These are phyloP conservation scores for Lodderomyces margitis DNA, from an alignment of 1,139 yeast genomes.

Conservation along the genomic window DNA sequence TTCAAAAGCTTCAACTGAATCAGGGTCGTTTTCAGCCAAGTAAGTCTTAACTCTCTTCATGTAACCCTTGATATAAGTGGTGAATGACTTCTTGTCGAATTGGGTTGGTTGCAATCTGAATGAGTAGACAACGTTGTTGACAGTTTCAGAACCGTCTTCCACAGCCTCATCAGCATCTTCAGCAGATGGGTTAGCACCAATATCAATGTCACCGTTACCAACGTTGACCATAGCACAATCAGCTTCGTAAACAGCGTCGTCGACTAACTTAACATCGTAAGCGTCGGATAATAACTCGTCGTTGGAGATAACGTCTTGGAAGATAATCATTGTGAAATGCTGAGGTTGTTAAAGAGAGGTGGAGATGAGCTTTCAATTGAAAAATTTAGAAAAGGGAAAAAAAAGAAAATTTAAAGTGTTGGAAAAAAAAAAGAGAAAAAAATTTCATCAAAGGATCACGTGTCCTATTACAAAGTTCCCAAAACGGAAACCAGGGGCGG, in stretches of 20 bases:
- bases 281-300: slow-evolving; percentile 98
- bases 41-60: slow-evolving; percentile 92
- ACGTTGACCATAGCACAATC: slow-evolving; percentile 91
- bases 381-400: not conserved
- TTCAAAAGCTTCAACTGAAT: slow-evolving; percentile 80
- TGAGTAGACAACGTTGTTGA: slow-evolving; percentile 97
- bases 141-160: slow-evolving; percentile 84
- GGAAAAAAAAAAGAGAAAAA: not conserved
- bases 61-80: slow-evolving; percentile 96
- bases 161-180: slow-evolving; percentile 82
- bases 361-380: not conserved
- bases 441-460: not conserved
- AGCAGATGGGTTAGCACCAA: slow-evolving; percentile 99
- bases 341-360: not conserved
- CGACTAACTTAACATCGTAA: slow-evolving; percentile 83
- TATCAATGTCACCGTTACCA: slow-evolving; percentile 83
- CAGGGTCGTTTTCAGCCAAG: slow-evolving; percentile 88
- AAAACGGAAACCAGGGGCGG: not conserved
- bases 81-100: slow-evolving; percentile 96
- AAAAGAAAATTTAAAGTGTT: not conserved
- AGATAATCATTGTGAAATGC: slow-evolving; percentile 38
- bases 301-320: slow-evolving; percentile 77
- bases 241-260: slow-evolving; percentile 92
- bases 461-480: not conserved
- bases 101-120: slow-evolving; percentile 95